Conservation (phyloP, 2,329 filamentous ascomycete genomes). For the Colletotrichum sp. region DNA sequence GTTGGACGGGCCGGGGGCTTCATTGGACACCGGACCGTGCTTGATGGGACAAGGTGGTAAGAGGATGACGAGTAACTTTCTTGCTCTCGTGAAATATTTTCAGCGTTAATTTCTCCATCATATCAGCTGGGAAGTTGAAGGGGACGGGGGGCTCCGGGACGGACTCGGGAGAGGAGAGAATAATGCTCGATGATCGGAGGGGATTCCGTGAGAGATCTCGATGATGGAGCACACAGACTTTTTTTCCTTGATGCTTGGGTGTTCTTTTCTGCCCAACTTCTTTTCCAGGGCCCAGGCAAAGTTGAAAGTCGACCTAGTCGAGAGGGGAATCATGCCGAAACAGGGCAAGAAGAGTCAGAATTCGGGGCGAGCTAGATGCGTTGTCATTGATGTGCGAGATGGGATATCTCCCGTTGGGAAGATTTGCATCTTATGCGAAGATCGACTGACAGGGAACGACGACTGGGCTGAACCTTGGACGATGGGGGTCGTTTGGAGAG, state of each 20-base stretch:
- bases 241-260: neutral
- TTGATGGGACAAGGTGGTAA: neutral
- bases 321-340: neutral
- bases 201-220: conserved; percentile 15
- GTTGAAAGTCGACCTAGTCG: neutral
- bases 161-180: neutral
- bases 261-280: neutral
- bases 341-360: conserved; percentile 4
- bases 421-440: conserved; percentile 23
- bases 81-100: neutral
- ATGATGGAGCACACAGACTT: neutral
- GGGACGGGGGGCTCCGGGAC: neutral
- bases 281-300: neutral
- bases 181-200: neutral
- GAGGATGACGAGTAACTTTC: neutral
- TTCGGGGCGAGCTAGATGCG: conserved; percentile 18
- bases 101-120: conserved; percentile 2
- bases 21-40: neutral
- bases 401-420: conserved; percentile 21
- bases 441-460: conserved; percentile 16
- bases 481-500: neutral
- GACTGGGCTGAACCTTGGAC: conserved; percentile 21
- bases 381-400: conserved; percentile 21
- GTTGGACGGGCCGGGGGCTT: neutral
- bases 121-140: neutral